A percentile compares a stretch with the other conserved stretches of the same genome.
These are phyloP conservation scores for Backusella morwellensis DNA, from an alignment of 192 early-diverging fungal species.

Conservation along the genomic window DNA sequence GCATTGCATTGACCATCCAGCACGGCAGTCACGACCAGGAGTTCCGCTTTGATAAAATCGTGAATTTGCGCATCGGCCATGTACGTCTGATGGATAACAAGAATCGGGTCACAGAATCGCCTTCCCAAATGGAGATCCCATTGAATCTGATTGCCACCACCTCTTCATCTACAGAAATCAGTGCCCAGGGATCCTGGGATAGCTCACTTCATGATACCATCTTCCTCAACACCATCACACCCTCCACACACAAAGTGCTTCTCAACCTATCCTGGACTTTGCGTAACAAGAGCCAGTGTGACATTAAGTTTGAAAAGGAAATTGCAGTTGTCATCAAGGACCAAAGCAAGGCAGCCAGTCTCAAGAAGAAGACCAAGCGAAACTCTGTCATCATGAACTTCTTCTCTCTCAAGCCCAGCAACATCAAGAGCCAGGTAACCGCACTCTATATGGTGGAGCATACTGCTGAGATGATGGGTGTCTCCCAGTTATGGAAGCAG, in stretches of 20 bases:
- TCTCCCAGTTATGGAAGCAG: neutral
- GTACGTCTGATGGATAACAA: conserved; percentile 55
- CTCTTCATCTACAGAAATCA: conserved; percentile 40
- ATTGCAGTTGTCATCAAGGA: conserved; percentile 57
- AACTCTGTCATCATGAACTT: conserved; percentile 9
- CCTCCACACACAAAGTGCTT: conserved; percentile 54
- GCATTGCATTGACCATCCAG: conserved; percentile 57
- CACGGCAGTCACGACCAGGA: conserved; percentile 54
- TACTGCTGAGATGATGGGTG: neutral
- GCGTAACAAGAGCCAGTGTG: conserved; percentile 52
- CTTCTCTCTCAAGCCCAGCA: neutral
- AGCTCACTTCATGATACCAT: conserved; percentile 69
- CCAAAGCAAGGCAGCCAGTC: conserved; percentile 15
- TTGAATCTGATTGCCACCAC: conserved; percentile 45
- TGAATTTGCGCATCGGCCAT: conserved; percentile 42
- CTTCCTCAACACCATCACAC: conserved; percentile 63
- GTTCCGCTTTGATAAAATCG: conserved; percentile 44
- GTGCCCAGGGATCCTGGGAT: conserved; percentile 65
- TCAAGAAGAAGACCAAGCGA: conserved; percentile 12
- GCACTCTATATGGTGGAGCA: neutral
- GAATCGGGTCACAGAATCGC: conserved; percentile 52
- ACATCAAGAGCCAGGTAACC: conserved; percentile 11
- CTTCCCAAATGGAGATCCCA: conserved; percentile 44
- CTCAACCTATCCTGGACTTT: conserved; percentile 53
- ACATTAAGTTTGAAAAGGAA: conserved; percentile 56